Conservation (phyloP, 2,329 filamentous ascomycete species). For the Calycina herbarum region DNA sequence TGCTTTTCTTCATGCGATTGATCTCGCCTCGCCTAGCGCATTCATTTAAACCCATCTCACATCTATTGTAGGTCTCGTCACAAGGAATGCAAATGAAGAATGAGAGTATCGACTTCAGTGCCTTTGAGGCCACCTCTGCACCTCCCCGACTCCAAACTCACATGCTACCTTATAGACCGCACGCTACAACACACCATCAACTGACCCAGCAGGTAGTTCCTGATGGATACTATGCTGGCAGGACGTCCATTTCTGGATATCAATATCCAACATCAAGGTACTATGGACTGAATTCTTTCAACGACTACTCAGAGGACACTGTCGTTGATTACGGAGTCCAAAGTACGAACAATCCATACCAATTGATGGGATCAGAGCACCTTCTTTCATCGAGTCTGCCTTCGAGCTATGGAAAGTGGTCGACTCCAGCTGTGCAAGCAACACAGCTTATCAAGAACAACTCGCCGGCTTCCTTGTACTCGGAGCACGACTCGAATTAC, state of each 20-base stretch:
- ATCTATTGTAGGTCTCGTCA: slow-evolving; percentile 33
- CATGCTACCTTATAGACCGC: slow-evolving; percentile 24
- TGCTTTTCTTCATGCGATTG: neutral
- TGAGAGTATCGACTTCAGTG: slow-evolving; percentile 26
- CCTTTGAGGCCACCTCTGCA: slow-evolving; percentile 29
- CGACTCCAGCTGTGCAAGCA: slow-evolving; percentile 23
- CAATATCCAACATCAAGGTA: slow-evolving; percentile 25
- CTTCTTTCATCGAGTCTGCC: slow-evolving; percentile 20
- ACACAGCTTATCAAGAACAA: slow-evolving; percentile 16
- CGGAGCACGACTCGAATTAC: slow-evolving; percentile 27
- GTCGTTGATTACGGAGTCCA: slow-evolving; percentile 29
- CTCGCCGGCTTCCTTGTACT: slow-evolving; percentile 14
- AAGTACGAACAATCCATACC: slow-evolving; percentile 9
- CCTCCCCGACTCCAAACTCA: slow-evolving; percentile 29
- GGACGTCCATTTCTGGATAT: slow-evolving; percentile 23
- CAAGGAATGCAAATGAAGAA: slow-evolving; percentile 30
- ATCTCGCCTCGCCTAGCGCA: neutral
- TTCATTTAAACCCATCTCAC: slow-evolving; percentile 17
- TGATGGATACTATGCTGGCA: slow-evolving; percentile 24
- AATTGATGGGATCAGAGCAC: slow-evolving; percentile 22
- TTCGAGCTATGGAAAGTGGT: slow-evolving; percentile 19
- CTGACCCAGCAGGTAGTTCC: slow-evolving; percentile 8
- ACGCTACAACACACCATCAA: slow-evolving; percentile 17
- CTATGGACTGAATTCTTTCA: slow-evolving; percentile 24
- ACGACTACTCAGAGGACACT: slow-evolving; percentile 30